These are phyloP conservation scores for Bipolaris victoriae DNA, from an alignment of 2,329 filamentous ascomycete species.

Conservation along the genomic window DNA sequence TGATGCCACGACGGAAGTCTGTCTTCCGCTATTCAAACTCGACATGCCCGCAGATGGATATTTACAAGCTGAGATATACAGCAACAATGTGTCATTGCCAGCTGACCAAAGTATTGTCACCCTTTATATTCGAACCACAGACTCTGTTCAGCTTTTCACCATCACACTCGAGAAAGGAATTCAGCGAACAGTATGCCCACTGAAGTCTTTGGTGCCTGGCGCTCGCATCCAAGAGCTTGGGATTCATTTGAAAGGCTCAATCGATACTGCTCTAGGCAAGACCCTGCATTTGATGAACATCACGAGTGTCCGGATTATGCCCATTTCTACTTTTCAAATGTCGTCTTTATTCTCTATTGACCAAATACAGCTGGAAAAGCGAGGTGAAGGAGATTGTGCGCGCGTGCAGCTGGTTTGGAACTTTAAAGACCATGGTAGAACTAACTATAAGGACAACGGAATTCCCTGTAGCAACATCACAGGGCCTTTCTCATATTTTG, in stretches of 20 bases:
- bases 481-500: constrained; percentile 45
- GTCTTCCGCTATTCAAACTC: constrained; percentile 41
- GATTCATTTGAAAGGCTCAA: constrained; percentile 19
- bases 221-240: constrained; percentile 36
- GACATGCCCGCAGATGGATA: constrained; percentile 40
- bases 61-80: constrained; percentile 26
- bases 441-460: not conserved
- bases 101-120: not conserved
- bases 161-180: not conserved
- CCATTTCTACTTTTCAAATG: not conserved
- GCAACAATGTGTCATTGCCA: constrained; percentile 8
- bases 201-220: not conserved
- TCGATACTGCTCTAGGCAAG: constrained; percentile 1
- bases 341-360: constrained; percentile 10
- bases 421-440: constrained; percentile 3
- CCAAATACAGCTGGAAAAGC: constrained; percentile 20
- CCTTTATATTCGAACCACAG: constrained; percentile 27
- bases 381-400: constrained; percentile 20
- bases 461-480: constrained; percentile 44
- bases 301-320: constrained; percentile 26
- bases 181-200: not conserved
- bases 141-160: constrained; percentile 3
- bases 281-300: constrained; percentile 15
- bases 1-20: constrained; percentile 6
- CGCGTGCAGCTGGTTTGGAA: constrained; percentile 40